A percentile compares a stretch with the other conserved stretches of the same genome.
Evolutionary conservation across 2,329 filamentous ascomycete species (phyloP).

Genomic region (Xylariaceae sp.): DNA sequence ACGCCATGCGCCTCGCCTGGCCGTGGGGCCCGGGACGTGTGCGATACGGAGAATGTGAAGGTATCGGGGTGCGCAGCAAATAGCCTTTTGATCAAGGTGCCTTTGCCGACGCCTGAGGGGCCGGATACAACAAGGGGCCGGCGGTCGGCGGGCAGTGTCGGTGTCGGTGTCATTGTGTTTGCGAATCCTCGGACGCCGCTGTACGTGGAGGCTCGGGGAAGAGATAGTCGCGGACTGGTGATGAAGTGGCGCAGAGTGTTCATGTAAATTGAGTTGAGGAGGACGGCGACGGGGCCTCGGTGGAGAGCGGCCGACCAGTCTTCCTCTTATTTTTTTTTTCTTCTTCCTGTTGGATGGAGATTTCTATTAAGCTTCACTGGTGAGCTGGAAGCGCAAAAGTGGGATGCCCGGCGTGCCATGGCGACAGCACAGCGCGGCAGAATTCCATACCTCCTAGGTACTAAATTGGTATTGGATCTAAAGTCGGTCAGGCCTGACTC

Average conservation of each 20-base stretch:
- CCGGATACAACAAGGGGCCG: conserved; percentile 76
- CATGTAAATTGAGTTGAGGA: conserved; percentile 9
- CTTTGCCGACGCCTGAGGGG: conserved; percentile 78
- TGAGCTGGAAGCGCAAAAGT: not conserved
- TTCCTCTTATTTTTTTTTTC: not conserved
- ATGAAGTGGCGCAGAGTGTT: conserved; percentile 8
- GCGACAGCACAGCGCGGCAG: no score
- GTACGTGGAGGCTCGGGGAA: conserved; percentile 13
- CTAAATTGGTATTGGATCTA: no score
- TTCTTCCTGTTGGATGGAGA: conserved; percentile 5
- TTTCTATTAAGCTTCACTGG: conserved; percentile 14
- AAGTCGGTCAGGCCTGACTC: no score
- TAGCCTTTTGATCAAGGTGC: conserved; percentile 72
- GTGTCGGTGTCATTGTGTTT: not conserved
- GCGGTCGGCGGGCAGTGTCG: conserved; percentile 40
- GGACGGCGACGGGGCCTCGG: conserved; percentile 8
- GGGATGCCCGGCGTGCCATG: no score
- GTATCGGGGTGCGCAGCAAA: conserved; percentile 54
- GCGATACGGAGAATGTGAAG: conserved; percentile 59
- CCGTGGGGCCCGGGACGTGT: conserved; percentile 80
- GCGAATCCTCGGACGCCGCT: conserved; percentile 15
- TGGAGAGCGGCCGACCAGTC: conserved; percentile 3
- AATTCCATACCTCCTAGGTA: no score
- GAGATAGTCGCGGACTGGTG: not conserved
- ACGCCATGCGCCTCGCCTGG: conserved; percentile 71